Conservation (phyloP, 441 rosid species). For the Erodium moschatum region DNA sequence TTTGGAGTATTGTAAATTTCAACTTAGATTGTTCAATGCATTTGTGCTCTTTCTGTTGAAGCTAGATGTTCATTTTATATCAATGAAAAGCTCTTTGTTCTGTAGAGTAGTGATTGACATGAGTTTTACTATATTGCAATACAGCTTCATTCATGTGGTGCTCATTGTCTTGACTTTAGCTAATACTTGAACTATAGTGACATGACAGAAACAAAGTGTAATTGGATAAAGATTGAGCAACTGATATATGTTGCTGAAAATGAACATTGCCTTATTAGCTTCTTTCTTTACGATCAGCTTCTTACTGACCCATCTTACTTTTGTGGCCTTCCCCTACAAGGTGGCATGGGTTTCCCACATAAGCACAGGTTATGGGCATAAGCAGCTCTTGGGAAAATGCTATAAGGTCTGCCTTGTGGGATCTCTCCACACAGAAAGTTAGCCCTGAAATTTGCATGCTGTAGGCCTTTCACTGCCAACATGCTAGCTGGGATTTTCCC, state of each 20-base stretch:
- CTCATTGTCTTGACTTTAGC: background rate
- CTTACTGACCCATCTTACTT: conserved; percentile 40
- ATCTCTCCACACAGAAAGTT: conserved; percentile 80
- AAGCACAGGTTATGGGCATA: conserved; percentile 85
- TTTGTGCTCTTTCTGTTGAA: background rate
- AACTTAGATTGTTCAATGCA: background rate
- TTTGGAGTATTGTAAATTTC: conserved; percentile 2
- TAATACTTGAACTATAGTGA: background rate
- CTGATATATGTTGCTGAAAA: background rate
- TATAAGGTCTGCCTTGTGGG: conserved; percentile 86
- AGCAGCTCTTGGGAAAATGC: conserved; percentile 63
- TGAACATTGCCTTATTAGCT: background rate
- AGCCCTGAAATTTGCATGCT: conserved; percentile 76
- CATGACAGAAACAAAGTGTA: background rate
- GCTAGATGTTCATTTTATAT: background rate
- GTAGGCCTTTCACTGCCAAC: conserved; percentile 39
- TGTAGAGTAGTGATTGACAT: background rate
- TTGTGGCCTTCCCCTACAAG: conserved; percentile 42
- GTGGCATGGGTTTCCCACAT: conserved; percentile 83
- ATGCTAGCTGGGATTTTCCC: conserved; percentile 72
- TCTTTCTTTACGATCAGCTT: conserved; percentile 42
- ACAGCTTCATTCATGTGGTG: background rate
- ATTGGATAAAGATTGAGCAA: background rate
- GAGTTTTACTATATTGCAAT: background rate
- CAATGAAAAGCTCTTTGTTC: background rate